Conservation (phyloP, 148 eudicot genomes). For the Rhododendron williamsianum region DNA sequence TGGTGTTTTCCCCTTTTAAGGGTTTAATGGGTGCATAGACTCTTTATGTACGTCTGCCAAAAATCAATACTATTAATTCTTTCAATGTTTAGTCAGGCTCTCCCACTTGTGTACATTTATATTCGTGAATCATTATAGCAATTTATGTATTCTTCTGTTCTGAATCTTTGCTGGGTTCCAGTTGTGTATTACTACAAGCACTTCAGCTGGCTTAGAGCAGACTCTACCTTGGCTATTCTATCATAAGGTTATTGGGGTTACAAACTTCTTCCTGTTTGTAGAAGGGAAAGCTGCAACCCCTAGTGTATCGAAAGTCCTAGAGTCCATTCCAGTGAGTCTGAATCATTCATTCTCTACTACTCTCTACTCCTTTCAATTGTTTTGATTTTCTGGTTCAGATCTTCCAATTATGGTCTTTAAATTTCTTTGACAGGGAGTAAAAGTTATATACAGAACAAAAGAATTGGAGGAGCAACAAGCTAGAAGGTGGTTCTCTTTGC, state of each 20-base stretch:
- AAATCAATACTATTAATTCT: not conserved
- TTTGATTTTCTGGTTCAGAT: not conserved
- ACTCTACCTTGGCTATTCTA: slow-evolving; percentile 73
- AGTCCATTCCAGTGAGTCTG: slow-evolving; percentile 55
- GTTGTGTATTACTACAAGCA: slow-evolving; percentile 72
- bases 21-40: not conserved
- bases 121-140: not conserved
- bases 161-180: slow-evolving; percentile 14
- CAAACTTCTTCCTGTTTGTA: slow-evolving; percentile 53
- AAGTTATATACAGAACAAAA: slow-evolving; percentile 74
- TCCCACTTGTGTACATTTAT: not conserved
- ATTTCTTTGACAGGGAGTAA: slow-evolving; percentile 58
- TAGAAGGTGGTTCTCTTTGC: slow-evolving; percentile 49
- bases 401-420: not conserved
- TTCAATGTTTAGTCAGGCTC: not conserved
- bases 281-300: slow-evolving; percentile 66
- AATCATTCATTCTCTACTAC: not conserved
- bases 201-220: slow-evolving; percentile 80
- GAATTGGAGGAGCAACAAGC: slow-evolving; percentile 85
- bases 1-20: not conserved
- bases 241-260: slow-evolving; percentile 62
- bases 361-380: not conserved
- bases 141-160: not conserved
- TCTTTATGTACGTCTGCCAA: not conserved
- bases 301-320: slow-evolving; percentile 42